These are phyloP conservation scores for Trichoderma atrobrunneum DNA, from an alignment of 2,329 filamentous ascomycete genomes.

Conservation along the genomic window DNA sequence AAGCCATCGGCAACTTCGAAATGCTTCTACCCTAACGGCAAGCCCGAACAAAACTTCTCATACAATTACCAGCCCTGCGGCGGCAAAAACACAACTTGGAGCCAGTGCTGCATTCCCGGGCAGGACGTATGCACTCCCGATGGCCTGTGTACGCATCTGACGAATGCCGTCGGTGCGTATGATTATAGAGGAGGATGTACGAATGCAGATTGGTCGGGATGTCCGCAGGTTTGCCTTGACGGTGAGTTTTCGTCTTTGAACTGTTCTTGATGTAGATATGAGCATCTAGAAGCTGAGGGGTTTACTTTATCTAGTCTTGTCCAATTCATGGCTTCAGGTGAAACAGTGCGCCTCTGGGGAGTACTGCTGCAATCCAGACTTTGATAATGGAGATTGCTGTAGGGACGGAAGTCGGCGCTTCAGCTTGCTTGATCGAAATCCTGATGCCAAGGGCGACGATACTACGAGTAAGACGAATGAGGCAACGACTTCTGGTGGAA, in stretches of 20 bases:
- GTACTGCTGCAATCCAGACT: slow-evolving; percentile 16
- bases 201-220: slow-evolving; percentile 10
- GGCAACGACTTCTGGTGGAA: not conserved
- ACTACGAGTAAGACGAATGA: not conserved
- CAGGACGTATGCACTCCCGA: not conserved
- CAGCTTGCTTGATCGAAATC: not conserved
- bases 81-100: not conserved
- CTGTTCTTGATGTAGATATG: not conserved
- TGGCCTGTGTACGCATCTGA: not conserved
- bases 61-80: slow-evolving; percentile 1
- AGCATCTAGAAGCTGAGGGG: not conserved
- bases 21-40: slow-evolving; percentile 6
- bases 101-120: not conserved
- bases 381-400: slow-evolving; percentile 10
- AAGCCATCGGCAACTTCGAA: not conserved
- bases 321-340: not conserved
- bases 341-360: not conserved
- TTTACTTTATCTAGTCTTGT: not conserved
- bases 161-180: not conserved
- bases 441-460: not conserved
- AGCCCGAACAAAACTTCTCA: not conserved
- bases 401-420: not conserved
- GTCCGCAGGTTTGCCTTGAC: not conserved
- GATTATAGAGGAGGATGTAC: not conserved
- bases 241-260: not conserved